Conservation (phyloP, 2,329 filamentous ascomycete genomes). For the Trichophyton rubrum region DNA sequence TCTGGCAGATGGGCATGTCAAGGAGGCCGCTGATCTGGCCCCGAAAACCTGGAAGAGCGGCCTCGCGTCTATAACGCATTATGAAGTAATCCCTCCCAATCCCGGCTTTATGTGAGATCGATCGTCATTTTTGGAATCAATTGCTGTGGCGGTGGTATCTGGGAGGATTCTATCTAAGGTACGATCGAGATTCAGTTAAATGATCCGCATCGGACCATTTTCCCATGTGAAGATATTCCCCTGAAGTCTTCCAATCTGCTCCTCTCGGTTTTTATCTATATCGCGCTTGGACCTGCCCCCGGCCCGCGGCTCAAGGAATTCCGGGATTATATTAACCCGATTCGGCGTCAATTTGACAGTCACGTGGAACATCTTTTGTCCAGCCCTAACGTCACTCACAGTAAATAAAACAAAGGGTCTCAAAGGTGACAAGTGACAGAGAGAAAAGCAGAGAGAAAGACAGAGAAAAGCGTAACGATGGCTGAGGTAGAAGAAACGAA, state of each 20-base stretch:
- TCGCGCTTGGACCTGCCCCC: background rate
- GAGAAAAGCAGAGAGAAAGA: background rate
- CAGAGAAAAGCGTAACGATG: background rate
- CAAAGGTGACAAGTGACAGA: no score
- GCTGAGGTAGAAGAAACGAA: constrained; percentile 30
- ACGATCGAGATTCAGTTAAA: background rate
- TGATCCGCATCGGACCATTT: no score
- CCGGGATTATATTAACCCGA: background rate
- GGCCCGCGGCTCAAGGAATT: no score
- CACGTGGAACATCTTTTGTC: background rate
- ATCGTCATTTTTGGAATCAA: background rate
- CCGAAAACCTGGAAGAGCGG: background rate
- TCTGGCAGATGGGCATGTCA: background rate
- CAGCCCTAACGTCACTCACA: background rate
- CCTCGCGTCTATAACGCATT: background rate
- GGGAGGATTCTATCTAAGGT: background rate
- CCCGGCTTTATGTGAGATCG: background rate
- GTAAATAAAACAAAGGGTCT: background rate
- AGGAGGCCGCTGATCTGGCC: background rate
- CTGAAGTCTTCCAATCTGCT: no score
- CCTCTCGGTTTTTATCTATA: no score
- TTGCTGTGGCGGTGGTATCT: background rate
- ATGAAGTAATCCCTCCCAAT: background rate
- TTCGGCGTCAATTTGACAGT: background rate
- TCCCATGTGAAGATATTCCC: no score